Conservation (phyloP, 148 eudicot genomes). For the Silene latifolia region DNA sequence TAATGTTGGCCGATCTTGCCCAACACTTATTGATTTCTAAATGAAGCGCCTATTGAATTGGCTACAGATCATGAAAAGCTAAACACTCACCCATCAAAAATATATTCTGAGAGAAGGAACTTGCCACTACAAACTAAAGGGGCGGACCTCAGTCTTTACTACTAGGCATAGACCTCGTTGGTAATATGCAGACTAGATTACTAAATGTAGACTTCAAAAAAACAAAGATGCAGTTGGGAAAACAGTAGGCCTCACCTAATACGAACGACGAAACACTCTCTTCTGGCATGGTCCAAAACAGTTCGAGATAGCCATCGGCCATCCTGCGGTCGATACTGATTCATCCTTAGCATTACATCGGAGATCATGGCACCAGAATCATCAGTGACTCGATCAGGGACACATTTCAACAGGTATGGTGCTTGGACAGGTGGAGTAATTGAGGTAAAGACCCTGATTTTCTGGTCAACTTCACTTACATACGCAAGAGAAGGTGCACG, state of each 20-base stretch:
- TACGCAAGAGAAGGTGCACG: conserved; percentile 70
- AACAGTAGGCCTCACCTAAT: conserved; percentile 47
- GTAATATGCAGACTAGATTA: background rate
- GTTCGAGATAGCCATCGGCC: conserved; percentile 95
- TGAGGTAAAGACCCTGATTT: conserved; percentile 53
- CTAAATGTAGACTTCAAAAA: background rate
- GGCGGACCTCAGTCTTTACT: no score
- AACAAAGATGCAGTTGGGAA: background rate
- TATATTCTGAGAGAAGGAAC: no score
- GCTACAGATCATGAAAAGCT: no score
- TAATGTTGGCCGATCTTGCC: no score
- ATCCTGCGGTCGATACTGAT: conserved; percentile 86
- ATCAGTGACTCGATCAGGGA: conserved; percentile 84
- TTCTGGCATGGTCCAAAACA: conserved; percentile 79
- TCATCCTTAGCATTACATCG: conserved; percentile 71
- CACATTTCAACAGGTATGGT: conserved; percentile 79
- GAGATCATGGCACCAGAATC: conserved; percentile 97
- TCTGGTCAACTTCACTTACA: conserved; percentile 48
- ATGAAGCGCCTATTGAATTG: no score
- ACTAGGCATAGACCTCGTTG: background rate
- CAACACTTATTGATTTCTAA: no score
- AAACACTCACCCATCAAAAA: no score
- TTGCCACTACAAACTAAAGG: no score
- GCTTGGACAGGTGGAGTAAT: conserved; percentile 93
- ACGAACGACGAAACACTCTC: conserved; percentile 86